A percentile compares a stretch with the other conserved stretches of the same genome.
Conservation (phyloP, 176 grass and related monocot species). For the Zizania latifolia region DNA sequence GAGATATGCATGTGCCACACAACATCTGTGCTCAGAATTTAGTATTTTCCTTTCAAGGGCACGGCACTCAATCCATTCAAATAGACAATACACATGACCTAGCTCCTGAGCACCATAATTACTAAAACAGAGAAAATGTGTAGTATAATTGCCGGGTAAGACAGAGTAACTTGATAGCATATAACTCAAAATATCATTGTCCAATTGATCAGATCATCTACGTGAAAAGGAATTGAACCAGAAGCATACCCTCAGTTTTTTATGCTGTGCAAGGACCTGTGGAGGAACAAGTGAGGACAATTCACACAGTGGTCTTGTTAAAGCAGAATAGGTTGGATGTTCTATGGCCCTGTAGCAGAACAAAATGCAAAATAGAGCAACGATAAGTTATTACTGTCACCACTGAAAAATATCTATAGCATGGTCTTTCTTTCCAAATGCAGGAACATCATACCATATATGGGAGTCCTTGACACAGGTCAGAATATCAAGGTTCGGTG, state of each 20-base stretch:
- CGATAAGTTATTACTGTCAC: conserved; percentile 4
- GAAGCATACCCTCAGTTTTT: conserved; percentile 87
- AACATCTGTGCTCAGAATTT: background rate
- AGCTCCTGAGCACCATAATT: background rate
- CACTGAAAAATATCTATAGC: conserved; percentile 9
- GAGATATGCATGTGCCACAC: background rate
- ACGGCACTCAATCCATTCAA: background rate
- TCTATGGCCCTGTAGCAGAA: conserved; percentile 87
- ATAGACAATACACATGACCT: conserved; percentile 1
- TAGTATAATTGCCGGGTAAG: background rate
- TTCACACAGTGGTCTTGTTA: conserved; percentile 92
- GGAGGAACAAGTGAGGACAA: conserved; percentile 95
- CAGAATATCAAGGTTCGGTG: conserved; percentile 98
- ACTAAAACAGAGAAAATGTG: background rate
- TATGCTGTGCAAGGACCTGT: conserved; percentile 72
- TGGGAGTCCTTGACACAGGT: conserved; percentile 99
- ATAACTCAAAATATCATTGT: background rate
- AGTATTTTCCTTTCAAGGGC: background rate
- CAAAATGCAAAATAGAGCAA: conserved; percentile 20
- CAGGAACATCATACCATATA: conserved; percentile 69
- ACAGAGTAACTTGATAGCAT: background rate
- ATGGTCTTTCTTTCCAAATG: conserved; percentile 2
- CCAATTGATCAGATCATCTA: conserved; percentile 1
- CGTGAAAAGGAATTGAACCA: conserved; percentile 25
- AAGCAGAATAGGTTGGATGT: conserved; percentile 97